phyloP scores from a whole-genome alignment of 345 rosid species.

The Lagerstroemia speciosa region DNA sequence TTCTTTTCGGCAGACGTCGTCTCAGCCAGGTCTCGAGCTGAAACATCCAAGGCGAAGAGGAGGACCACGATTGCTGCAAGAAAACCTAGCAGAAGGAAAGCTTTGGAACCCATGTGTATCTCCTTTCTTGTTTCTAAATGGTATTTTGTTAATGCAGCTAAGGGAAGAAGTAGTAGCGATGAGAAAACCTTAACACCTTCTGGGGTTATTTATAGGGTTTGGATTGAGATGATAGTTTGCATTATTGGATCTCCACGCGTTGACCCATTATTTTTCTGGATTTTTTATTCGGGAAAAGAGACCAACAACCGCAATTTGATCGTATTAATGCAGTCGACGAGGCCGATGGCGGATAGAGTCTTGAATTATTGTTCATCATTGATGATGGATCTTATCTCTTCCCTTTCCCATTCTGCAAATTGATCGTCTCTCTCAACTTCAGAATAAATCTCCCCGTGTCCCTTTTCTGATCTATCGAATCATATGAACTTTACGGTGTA shows the following conservation, averaged over 20 bases:
- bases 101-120: constrained; percentile 13
- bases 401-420: no score
- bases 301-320: background rate
- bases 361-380: background rate
- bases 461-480: no score
- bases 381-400: background rate
- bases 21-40: constrained; percentile 15
- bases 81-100: constrained; percentile 9
- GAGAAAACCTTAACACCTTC: background rate
- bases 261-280: background rate
- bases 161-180: background rate
- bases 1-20: background rate
- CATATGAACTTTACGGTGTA: no score
- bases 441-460: no score
- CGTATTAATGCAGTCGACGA: background rate
- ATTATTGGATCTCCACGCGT: background rate
- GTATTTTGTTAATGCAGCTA: background rate
- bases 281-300: background rate
- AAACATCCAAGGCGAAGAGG: constrained; percentile 16
- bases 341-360: background rate
- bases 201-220: background rate
- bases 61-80: constrained; percentile 12
- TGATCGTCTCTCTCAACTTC: no score
- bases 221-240: background rate
- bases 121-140: no score